Base-by-base conservation (phyloP, 108 stramenopile genomes). In the Skeletonema grethae region DNA sequence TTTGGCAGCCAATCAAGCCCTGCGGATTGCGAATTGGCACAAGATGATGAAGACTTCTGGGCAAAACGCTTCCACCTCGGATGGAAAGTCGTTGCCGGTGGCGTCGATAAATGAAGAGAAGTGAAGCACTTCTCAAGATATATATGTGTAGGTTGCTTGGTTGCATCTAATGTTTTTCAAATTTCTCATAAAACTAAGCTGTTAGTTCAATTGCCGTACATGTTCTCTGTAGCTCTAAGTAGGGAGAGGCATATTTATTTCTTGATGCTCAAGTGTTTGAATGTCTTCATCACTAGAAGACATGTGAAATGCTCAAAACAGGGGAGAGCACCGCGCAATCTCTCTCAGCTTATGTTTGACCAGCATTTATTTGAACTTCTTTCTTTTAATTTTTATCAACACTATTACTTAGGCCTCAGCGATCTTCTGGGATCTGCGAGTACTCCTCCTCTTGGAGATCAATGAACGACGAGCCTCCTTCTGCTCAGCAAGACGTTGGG, bases 371-470 rank as follows among this genome's bases (percentile, higher is more conserved):
- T 53, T 22, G 50, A 7, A 53, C 50, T 53, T 53, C 9, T 22
- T 53, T 22, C 22, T 22, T 22, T 53, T 53, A 53, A 28, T 60
- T 60, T 60, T 60, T 60, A 60, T 60, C 32, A 60, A 60, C 30
- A 60, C 29, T 65, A 60, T 67, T 60, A 11, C 13, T 67, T 67
- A 60, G 24, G 56, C 28, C 30, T 65, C 83, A 9, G 89, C 88
- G 43, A 88, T 29, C 85, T 91, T 94, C 62, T 78, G 77, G 69
- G 85, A 86, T 84, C 87, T 89, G 64, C 95, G 94, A 59, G 97
- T 96, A 69, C 95, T 96, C 83, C 99, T 84, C 82, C 99, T 89
- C 96, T 98, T 98, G 87, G 92, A 94, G 65, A 98, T 96, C 63
- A 96, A 89, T 41, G 95, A 96, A 61, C 96, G 90, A 60, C 96